Evolutionary conservation across 2,329 filamentous ascomycete genomes (phyloP), one percentile per base, ranked within the genome.

Genomic region (Cladosporium oxysporum): DNA sequence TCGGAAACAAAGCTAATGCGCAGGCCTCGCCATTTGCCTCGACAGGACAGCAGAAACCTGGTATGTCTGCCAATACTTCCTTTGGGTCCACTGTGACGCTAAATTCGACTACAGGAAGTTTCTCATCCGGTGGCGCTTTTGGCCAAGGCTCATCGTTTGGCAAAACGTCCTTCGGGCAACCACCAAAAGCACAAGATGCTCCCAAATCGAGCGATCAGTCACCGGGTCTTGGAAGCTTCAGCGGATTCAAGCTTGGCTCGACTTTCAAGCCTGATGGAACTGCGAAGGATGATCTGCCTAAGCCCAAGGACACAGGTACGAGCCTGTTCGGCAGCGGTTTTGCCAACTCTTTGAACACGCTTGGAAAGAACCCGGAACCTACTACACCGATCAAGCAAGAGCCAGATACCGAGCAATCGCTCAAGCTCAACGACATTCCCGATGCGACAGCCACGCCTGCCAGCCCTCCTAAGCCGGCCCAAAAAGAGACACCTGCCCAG

Each of bases 221-320:
- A 12, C 69, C 71, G 29, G 74, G 75, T 35, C 66, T 79, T 7
- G 78, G 76, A 41, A 75, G 76, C 31, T 65, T 69, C 49, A 50
- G 71, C n/a, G 83, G 85, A 0, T 92, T 92, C 78, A 89, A 90
- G 70, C 80, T 92, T 18, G 84, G 85, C 47, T 88, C 87, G 33
- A 88, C 86, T 1, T 92, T 92, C 79, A 87, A 88, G 72, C 82
- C 83, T 10, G 89, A 91, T 69, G 83, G 85, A 6, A 82, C 83
- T 53, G 82, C 85, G 0, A 87, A 87, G 66, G 84, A 90, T 28
- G 86, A 89, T 66, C 78, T 83, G 41, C 81, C 84, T 10, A 85
- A 84, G 68, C 79, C 84, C 18, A 70, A 73, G 61, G 69, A 73
- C 52, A 58, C 70, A 23, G 72, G 71, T 28, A 69, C 66, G 21